Evolutionary conservation across 2,329 filamentous ascomycete species (phyloP).

Genomic region (Zymoseptoria brevis): DNA sequence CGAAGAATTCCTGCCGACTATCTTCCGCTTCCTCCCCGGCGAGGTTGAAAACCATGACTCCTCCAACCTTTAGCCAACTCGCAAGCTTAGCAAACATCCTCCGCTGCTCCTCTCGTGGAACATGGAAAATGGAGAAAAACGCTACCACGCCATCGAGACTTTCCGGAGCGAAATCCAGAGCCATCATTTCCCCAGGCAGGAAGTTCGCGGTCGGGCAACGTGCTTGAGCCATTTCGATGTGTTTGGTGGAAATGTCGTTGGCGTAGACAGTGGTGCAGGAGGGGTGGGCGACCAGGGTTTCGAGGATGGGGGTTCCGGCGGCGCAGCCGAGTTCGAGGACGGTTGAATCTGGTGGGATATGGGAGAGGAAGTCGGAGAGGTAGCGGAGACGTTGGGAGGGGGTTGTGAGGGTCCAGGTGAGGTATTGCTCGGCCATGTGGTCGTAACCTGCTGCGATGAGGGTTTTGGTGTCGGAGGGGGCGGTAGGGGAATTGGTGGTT

Average conservation of each 20-base stretch:
- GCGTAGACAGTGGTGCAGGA: conserved; percentile 8
- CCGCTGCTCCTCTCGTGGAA: conserved; percentile 11
- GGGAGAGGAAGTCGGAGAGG: neutral
- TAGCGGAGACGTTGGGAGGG: neutral
- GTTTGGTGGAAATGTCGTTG: conserved; percentile 14
- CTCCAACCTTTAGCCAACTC: conserved; percentile 12
- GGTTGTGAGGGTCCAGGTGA: neutral
- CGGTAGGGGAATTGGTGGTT: neutral
- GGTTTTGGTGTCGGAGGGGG: neutral
- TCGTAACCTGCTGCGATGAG: conserved; percentile 4
- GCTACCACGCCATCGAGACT: conserved; percentile 10
- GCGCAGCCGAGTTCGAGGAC: conserved; percentile 37
- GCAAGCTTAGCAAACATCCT: conserved; percentile 9
- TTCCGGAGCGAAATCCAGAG: conserved; percentile 16
- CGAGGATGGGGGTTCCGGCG: conserved; percentile 28
- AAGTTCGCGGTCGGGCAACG: conserved; percentile 12
- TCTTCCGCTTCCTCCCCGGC: conserved; percentile 9
- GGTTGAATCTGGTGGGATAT: neutral
- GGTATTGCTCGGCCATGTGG: conserved; percentile 2
- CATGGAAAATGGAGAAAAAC: conserved; percentile 16
- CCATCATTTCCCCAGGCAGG: conserved; percentile 10
- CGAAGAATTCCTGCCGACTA: conserved; percentile 12
- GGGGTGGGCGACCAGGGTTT: conserved; percentile 11
- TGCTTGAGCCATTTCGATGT: conserved; percentile 8
- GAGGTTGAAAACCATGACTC: conserved; percentile 10